Base-by-base conservation (phyloP, 257 asterid genomes). In the Solanum chmielewskii region DNA sequence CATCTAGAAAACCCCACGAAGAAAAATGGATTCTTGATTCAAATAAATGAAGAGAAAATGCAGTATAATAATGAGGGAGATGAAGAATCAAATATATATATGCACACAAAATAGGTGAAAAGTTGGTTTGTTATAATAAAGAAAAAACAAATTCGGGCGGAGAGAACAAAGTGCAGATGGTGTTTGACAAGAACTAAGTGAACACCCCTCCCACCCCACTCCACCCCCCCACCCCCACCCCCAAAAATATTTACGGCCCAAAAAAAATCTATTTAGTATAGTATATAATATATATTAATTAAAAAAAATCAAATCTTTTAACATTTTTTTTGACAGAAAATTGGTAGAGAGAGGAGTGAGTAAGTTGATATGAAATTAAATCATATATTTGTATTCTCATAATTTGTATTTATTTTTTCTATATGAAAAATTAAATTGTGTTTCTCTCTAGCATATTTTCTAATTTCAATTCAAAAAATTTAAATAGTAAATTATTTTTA, bases 1-100 rank as follows among this genome's bases (percentile, higher is more conserved):
- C 93, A 91, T 91, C 85, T 92, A 29, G 27, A 47, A 13, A 74
- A 70, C 41, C 44, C 78, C 78, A 70, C 78, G 4, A 41, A 49
- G 16, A 18, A 80, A 80, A 80, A 8, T 47, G 42, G 4, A 1
- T 80, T 80, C 85, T 80, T 29, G 85, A 80, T 80, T 80, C 68
- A 47, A 77, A n/a, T 13, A 77, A 44, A 77, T 4, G 8, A 25
- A 44, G 35, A 76, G 83, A 77, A 77, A 77, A 77, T 44, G 85
- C 16, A 80, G 68, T 80, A 80, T 45, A 2, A 47, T 25, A 16
- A 45, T 47, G 68, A 16, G 59, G 59, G 5, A 23, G 69, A 9
- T n/a, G 69, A 10, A 13, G 8, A 80, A 15, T 16, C 68, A 80
- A 78, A 80, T 47, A 71, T 71, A 71, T 71, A 29, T 70, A 31